phyloP scores from a whole-genome alignment of 169 alveolate species.

The Plasmodium knowlesi region DNA sequence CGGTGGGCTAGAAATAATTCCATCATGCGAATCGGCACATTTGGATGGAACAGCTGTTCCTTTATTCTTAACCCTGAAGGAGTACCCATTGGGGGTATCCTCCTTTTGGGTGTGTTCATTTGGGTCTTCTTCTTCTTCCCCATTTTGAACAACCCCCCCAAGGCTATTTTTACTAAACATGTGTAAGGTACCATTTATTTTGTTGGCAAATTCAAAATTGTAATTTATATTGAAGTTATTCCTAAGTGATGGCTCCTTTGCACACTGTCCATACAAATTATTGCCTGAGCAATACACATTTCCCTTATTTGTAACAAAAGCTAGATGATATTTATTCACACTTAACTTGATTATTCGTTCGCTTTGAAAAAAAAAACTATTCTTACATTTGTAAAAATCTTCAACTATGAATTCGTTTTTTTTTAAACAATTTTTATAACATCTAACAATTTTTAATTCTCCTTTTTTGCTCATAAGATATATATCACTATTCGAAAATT shows the following conservation, averaged over 20 bases:
- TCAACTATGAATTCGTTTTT: constrained; percentile 48
- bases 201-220: constrained; percentile 48
- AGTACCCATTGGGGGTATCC: background rate
- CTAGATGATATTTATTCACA: constrained; percentile 71
- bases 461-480: constrained; percentile 53
- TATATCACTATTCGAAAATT: constrained; percentile 66
- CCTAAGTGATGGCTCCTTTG: constrained; percentile 54
- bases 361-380: constrained; percentile 25
- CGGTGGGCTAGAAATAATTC: background rate
- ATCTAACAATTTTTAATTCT: constrained; percentile 59
- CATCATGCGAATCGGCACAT: background rate
- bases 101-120: background rate
- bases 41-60: background rate
- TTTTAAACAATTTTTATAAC: constrained; percentile 43
- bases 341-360: constrained; percentile 73
- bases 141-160: background rate
- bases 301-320: constrained; percentile 74
- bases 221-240: constrained; percentile 66
- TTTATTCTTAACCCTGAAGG: background rate
- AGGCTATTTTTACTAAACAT: background rate
- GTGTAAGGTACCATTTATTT: background rate
- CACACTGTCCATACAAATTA: constrained; percentile 76
- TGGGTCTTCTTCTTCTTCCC: background rate
- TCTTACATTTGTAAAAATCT: constrained; percentile 46
- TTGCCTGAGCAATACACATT: constrained; percentile 70